These are phyloP conservation scores for Parachaetomium inaequale DNA, from an alignment of 495 filamentous ascomycete species.

Conservation along the genomic window DNA sequence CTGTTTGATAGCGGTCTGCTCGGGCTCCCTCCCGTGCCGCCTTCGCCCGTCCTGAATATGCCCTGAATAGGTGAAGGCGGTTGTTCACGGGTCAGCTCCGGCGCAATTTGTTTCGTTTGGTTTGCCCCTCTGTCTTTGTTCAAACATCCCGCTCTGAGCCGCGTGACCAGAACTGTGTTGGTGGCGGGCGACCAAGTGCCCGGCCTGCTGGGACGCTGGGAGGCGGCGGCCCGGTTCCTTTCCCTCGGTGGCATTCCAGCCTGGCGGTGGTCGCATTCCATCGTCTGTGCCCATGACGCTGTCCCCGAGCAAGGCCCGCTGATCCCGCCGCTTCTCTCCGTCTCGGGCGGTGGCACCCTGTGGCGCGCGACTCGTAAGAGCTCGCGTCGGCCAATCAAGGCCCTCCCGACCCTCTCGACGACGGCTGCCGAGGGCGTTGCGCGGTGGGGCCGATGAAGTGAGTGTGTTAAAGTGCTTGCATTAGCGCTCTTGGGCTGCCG, in stretches of 20 bases:
- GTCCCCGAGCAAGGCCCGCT: no score
- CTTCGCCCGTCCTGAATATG: background rate
- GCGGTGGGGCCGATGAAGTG: background rate
- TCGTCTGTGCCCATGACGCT: background rate
- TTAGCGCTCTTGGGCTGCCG: conserved; percentile 1
- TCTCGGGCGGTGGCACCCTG: background rate
- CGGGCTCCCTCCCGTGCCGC: background rate
- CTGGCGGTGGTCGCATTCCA: background rate
- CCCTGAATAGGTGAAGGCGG: background rate
- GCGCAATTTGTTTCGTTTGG: background rate
- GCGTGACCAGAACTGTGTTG: background rate
- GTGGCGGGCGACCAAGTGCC: background rate
- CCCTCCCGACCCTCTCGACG: background rate
- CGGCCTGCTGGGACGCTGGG: conserved; percentile 1
- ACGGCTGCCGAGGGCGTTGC: background rate
- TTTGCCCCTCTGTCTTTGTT: background rate
- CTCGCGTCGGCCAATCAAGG: background rate
- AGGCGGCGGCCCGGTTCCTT: conserved; percentile 5
- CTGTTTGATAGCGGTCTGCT: no score
- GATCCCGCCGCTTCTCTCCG: no score
- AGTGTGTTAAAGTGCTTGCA: conserved; percentile 7
- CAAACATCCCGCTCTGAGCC: background rate
- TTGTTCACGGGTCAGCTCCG: background rate
- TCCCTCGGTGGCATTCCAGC: conserved; percentile 1
- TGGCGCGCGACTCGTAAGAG: background rate